Evolutionary conservation across 495 filamentous ascomycete species (phyloP).

Genomic region (Aspergillus leporis): DNA sequence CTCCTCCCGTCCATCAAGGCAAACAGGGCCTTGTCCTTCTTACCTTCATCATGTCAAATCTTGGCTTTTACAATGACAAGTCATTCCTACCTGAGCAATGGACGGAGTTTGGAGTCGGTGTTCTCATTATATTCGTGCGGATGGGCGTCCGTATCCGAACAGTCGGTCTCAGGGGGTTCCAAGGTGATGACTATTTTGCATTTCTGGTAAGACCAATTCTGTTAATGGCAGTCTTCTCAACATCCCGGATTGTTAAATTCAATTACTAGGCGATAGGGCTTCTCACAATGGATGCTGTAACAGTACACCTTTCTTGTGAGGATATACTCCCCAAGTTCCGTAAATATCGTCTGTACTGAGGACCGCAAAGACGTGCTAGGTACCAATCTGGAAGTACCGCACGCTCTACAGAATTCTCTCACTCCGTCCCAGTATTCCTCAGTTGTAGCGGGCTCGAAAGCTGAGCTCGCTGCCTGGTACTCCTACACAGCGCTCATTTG

Average conservation of each 20-base stretch:
- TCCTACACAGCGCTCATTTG: conserved; percentile 6
- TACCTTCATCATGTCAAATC: neutral
- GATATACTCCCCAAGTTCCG: neutral
- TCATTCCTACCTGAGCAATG: conserved; percentile 8
- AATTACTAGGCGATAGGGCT: neutral
- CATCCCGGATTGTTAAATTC: neutral
- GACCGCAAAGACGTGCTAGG: neutral
- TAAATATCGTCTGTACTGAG: neutral
- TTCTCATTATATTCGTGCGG: conserved; percentile 2
- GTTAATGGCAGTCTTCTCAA: neutral
- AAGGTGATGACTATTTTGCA: conserved; percentile 6
- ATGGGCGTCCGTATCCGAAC: conserved; percentile 2
- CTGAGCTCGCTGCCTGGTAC: conserved; percentile 6
- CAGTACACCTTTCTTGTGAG: conserved; percentile 6
- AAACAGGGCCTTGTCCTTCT: neutral
- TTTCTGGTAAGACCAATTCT: neutral
- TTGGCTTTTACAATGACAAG: conserved; percentile 6
- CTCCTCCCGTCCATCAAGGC: neutral
- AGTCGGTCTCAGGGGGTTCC: neutral
- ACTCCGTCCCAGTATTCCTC: neutral
- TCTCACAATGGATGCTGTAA: conserved; percentile 3
- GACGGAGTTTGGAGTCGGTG: neutral
- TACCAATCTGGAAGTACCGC: conserved; percentile 1
- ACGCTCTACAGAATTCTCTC: neutral
- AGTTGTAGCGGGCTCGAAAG: neutral